Evolutionary conservation across 805 yeast species (phyloP).

Genomic region (Peterozyma xylosa): DNA sequence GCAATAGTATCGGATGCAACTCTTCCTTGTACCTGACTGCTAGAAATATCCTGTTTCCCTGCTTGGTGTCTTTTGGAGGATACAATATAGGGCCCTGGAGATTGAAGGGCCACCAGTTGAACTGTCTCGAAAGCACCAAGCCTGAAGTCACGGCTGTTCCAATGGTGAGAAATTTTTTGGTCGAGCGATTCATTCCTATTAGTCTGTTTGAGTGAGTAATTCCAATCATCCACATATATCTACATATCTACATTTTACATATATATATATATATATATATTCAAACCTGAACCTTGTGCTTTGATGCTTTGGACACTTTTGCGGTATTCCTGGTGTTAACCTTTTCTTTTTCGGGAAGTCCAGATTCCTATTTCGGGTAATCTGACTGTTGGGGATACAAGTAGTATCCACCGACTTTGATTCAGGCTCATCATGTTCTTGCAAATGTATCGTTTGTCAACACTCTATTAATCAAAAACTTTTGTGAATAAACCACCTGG

Average conservation of each 20-base stretch:
- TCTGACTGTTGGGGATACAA: too few species aligned
- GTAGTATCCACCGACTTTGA: too few species aligned
- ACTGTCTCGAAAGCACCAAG: constrained; percentile 4
- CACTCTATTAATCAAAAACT: too few species aligned
- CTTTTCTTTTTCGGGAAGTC: too few species aligned
- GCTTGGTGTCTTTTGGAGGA: constrained; percentile 26
- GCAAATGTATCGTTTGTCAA: too few species aligned
- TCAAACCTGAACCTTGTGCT: background rate
- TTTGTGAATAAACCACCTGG: too few species aligned
- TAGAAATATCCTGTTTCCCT: constrained; percentile 36
- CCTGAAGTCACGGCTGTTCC: constrained; percentile 1
- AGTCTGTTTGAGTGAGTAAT: constrained; percentile 12
- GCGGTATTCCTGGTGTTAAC: too few species aligned
- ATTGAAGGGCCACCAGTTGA: constrained; percentile 23
- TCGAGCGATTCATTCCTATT: constrained; percentile 11
- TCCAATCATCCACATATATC: background rate
- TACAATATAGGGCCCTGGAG: constrained; percentile 18
- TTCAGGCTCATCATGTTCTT: too few species aligned
- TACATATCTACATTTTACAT: background rate
- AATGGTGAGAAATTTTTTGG: constrained; percentile 3
- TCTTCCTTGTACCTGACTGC: constrained; percentile 53
- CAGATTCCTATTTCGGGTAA: too few species aligned
- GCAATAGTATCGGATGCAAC: constrained; percentile 43
- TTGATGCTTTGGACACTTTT: background rate
- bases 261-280: background rate